phyloP scores from a whole-genome alignment of 2,329 filamentous ascomycete species.

The Verticillium nonalfalfae region DNA sequence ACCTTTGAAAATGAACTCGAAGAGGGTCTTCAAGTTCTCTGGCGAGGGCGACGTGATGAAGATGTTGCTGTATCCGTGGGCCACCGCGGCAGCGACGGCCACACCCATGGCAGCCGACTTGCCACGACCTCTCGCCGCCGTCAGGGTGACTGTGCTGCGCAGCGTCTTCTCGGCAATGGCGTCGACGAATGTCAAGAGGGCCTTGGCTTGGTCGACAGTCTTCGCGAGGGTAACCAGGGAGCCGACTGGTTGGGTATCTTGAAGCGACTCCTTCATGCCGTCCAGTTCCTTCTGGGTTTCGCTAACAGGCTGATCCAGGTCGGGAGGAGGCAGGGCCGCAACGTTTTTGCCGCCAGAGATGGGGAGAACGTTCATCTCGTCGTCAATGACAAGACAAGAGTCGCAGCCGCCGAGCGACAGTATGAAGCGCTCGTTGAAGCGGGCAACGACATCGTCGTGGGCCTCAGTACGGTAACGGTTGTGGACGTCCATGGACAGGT shows the following conservation, averaged over 20 bases:
- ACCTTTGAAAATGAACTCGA: conserved; percentile 97
- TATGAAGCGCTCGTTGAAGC: conserved; percentile 97
- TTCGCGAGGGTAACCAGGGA: conserved; percentile 77
- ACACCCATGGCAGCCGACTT: conserved; percentile 96
- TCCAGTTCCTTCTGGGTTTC: conserved; percentile 71
- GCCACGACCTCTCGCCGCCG: conserved; percentile 87
- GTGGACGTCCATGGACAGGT: conserved; percentile 95
- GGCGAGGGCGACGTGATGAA: conserved; percentile 98
- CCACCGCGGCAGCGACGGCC: conserved; percentile 87
- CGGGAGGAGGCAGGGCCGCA: conserved; percentile 70
- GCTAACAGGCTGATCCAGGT: conserved; percentile 66
- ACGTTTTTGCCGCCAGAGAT: conserved; percentile 94
- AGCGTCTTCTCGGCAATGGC: conserved; percentile 95
- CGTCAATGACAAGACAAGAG: conserved; percentile 90
- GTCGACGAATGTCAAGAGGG: conserved; percentile 92
- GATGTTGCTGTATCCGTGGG: conserved; percentile 97
- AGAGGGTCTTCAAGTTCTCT: conserved; percentile 96
- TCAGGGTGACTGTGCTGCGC: conserved; percentile 86
- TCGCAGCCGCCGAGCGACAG: conserved; percentile 93
- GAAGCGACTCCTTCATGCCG: conserved; percentile 78
- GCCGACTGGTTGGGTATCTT: conserved; percentile 80
- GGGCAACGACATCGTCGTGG: conserved; percentile 86
- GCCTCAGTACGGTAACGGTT: conserved; percentile 94
- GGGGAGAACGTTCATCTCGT: conserved; percentile 93
- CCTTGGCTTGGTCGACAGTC: conserved; percentile 94